phyloP scores from a whole-genome alignment of 2,329 filamentous ascomycete genomes.

The Leptographium lundbergii region DNA sequence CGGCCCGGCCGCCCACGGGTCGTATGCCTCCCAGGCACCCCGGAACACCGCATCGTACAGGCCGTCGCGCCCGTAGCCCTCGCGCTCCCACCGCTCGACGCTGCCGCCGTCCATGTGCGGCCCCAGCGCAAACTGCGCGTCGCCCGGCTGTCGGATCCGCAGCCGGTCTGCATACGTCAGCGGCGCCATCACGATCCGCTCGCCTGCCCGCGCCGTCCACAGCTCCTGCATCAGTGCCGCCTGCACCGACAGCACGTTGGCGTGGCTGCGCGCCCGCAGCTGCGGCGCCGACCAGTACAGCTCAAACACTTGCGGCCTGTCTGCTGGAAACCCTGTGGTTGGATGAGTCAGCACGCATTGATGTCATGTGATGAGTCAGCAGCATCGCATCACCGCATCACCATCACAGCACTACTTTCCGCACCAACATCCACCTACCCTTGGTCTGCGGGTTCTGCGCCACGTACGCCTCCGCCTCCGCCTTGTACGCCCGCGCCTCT shows the following conservation, averaged over 20 bases:
- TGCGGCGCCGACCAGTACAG: slow-evolving; percentile 64
- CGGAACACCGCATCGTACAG: slow-evolving; percentile 64
- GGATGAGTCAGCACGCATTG: not conserved
- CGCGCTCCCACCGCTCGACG: slow-evolving; percentile 60
- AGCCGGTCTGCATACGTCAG: slow-evolving; percentile 59
- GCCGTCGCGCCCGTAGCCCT: slow-evolving; percentile 51
- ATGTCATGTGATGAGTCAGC: no score
- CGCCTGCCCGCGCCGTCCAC: slow-evolving; percentile 23
- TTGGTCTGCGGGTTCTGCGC: slow-evolving; percentile 46
- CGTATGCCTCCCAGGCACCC: slow-evolving; percentile 69
- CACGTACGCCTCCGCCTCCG: slow-evolving; percentile 52
- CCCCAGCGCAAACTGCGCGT: slow-evolving; percentile 56
- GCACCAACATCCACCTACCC: slow-evolving; percentile 24
- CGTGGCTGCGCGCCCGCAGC: slow-evolving; percentile 52
- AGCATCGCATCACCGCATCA: no score
- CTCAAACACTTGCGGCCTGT: slow-evolving; percentile 60
- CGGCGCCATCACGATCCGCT: slow-evolving; percentile 22
- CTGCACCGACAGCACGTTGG: slow-evolving; percentile 49
- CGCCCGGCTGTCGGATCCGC: slow-evolving; percentile 59
- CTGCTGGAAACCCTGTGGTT: slow-evolving; percentile 45
- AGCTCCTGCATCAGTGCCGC: slow-evolving; percentile 45
- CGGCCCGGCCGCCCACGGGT: slow-evolving; percentile 66
- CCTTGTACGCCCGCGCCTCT: slow-evolving; percentile 53
- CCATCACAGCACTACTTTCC: no score
- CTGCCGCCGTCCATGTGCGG: slow-evolving; percentile 65